Base-by-base conservation (phyloP, 2,329 filamentous ascomycete genomes). In the Davidsoniella eucalypti region DNA sequence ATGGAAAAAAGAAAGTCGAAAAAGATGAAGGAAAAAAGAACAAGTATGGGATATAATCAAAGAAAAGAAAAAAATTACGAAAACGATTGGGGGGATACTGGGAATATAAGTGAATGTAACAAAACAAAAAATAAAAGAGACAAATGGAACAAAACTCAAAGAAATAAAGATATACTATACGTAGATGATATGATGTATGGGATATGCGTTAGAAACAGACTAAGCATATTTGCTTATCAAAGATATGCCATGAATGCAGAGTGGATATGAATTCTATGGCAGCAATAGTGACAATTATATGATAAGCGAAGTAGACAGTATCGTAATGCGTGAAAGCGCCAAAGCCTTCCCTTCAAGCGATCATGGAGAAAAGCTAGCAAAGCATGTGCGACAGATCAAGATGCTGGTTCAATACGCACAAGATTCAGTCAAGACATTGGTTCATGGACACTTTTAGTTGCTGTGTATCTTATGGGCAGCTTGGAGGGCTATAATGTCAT, bases 401-500 rank as follows among this genome's bases (percentile, higher is more conserved):
- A 33, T 5, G 26, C 26, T 33, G 1, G 10, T 33, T 33, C 5
- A 10, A 33, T 8, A 33, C 26, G 10, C 26, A 33, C 5, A 29
- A 29, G 26, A 33, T 33, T 33, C 5, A 12, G 26, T 9, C 26
- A 10, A 3, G 26, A 33, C 8, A 33, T 33, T 33, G 8, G 26
- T 8, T 33, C 8, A 33, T 33, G 26, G 5, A 2, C 42, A n/a
- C 9, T 18, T 17, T 46, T 21, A 54, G 17, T 50, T 48, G 5
- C 50, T 47, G 2, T 47, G 36, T 12, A 17, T 47, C 44, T 47
- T 59, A 53, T 67, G 63, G 26, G 65, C 65, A 42, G 65, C 65
- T 55, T 59, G 60, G 9, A 67, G 54, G 37, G 58, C 65, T 66
- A 44, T 33, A 4, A 33, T 33, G 26, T 5, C 26, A 33, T 33